These are phyloP conservation scores for Ogataea henricii DNA, from an alignment of 805 yeast genomes.

Conservation along the genomic window DNA sequence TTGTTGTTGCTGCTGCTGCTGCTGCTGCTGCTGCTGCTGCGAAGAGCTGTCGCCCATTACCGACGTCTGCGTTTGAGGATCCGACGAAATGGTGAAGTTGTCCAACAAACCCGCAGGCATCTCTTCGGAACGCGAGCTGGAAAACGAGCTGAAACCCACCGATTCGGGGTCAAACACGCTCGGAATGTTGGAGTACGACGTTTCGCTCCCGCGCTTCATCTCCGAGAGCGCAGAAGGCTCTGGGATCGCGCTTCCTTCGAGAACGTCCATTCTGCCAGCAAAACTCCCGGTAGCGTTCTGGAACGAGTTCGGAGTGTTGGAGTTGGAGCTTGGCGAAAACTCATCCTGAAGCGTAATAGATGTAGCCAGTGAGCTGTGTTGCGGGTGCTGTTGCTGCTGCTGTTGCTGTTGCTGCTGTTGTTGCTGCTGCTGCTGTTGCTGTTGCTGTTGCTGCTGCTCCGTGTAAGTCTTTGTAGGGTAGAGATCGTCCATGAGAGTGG, in stretches of 20 bases:
- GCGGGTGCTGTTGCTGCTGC: too few species aligned
- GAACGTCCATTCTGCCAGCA: background rate
- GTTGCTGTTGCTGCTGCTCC: constrained; percentile 9
- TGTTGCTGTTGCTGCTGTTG: background rate
- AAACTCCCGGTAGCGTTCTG: background rate
- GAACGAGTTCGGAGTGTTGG: constrained; percentile 3
- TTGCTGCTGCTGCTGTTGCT: constrained; percentile 1
- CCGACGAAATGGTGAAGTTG: background rate
- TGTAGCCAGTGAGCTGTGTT: too few species aligned
- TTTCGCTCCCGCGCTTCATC: background rate
- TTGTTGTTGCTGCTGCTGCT: background rate
- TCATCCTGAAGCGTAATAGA: constrained; percentile 3
- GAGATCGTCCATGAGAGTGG: constrained; percentile 37
- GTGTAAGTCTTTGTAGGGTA: constrained; percentile 36
- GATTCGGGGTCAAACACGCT: constrained; percentile 6
- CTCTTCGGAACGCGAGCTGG: background rate
- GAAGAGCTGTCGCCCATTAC: background rate
- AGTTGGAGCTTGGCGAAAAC: background rate
- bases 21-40: background rate
- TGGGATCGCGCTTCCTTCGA: background rate
- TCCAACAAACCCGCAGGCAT: background rate
- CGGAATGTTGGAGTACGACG: background rate
- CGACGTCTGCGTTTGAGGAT: background rate
- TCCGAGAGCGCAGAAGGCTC: background rate
- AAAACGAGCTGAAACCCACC: background rate